Evolutionary conservation across 2,329 filamentous ascomycete genomes (phyloP), one percentile per base, ranked within the genome.

Genomic region (Venturiaceae sp.): DNA sequence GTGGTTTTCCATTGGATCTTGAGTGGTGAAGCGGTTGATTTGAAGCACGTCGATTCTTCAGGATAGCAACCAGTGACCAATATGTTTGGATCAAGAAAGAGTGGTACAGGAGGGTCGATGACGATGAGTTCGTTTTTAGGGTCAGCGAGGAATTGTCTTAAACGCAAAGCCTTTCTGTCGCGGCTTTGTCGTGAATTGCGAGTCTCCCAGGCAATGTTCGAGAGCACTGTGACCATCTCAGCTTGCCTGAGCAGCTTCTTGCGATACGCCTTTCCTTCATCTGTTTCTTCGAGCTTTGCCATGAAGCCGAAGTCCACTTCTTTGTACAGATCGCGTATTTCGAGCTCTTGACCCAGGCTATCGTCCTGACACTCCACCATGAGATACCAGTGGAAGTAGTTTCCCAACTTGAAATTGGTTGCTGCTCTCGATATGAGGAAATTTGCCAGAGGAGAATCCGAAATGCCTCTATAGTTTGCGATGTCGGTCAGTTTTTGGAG

Each of bases 261-360:
- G 37, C 94, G 82, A 53, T 85, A 84, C 55, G 89, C 88, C 8
- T 81, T 75, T 1, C 94, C 90, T 54, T 84, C 83, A 0, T 85
- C 79, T 2, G 79, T 81, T 66, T 85, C 84, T 62, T 90, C 87
- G 3, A 97, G 77, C 70, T 94, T 89, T 5, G 83, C 79, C 91
- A 97, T 96, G 71, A 97, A 99, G 67, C 97, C 90, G 66, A 91
- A 99, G 60, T 94, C 92, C 8, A 99, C 89, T 65, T 92, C 91
- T 30, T 89, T 87, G 71, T 96, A 99, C 19, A 97, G 84, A 62
- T 89, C 88, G 50, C 89, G 87, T 67, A 92, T 87, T 59, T 86
- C 84, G 4, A 83, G 78, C 23, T 84, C 81, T 65, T 92, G 89
- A 46, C 90, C 87, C 3, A 84, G 83, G 63, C 87, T 91, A 39